Conservation (phyloP, 257 asterid species). For the Nemophila menziesii region DNA sequence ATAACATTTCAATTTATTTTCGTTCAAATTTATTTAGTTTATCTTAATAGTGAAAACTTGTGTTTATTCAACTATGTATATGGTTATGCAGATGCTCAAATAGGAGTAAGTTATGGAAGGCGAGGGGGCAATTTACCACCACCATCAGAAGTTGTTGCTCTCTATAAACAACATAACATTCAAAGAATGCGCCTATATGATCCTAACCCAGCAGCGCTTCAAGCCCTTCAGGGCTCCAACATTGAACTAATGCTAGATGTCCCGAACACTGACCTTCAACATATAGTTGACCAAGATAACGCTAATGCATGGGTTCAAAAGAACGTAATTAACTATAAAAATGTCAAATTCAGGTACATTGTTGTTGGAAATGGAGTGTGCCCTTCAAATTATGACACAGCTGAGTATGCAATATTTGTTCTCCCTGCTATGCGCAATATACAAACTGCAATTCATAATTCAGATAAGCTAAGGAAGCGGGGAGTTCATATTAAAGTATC, state of each 20-base stretch:
- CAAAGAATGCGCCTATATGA: slow-evolving; percentile 16
- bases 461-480: not conserved
- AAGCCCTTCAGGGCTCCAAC: slow-evolving; percentile 13
- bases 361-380: slow-evolving; percentile 32
- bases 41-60: not conserved
- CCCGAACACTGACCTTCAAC: slow-evolving; percentile 29
- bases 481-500: slow-evolving; percentile 28
- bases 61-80: not conserved
- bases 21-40: not conserved
- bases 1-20: not conserved
- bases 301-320: slow-evolving; percentile 29
- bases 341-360: slow-evolving; percentile 24
- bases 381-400: slow-evolving; percentile 5
- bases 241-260: slow-evolving; percentile 24
- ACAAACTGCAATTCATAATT: slow-evolving; percentile 12
- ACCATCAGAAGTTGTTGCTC: slow-evolving; percentile 14
- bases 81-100: not conserved
- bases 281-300: slow-evolving; percentile 13
- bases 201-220: slow-evolving; percentile 10
- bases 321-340: slow-evolving; percentile 17
- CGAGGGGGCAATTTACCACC: slow-evolving; percentile 12
- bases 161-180: slow-evolving; percentile 14
- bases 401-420: slow-evolving; percentile 1
- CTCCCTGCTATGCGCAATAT: slow-evolving; percentile 26
- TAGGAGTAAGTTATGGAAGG: slow-evolving; percentile 14